phyloP scores from a whole-genome alignment of 495 filamentous ascomycete species.

The Penicillium ochrochloron region DNA sequence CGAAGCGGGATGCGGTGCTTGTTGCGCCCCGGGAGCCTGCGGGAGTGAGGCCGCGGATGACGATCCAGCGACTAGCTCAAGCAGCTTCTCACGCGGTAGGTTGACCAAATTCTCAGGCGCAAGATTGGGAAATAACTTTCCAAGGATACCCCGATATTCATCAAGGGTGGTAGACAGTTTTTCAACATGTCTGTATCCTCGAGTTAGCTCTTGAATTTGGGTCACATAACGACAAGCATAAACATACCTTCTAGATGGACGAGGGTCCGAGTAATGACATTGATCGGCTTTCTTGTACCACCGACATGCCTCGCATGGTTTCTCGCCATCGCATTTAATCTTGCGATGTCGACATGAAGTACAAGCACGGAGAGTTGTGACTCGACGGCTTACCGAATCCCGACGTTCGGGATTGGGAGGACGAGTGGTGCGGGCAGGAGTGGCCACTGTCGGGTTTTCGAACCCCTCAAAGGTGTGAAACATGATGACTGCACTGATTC shows the following conservation, averaged over 20 bases:
- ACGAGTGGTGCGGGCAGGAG: constrained; percentile 31
- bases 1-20: constrained; percentile 40
- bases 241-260: constrained; percentile 44
- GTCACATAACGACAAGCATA: background rate
- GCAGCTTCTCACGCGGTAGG: constrained; percentile 54
- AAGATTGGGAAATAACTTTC: constrained; percentile 44
- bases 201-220: background rate
- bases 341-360: constrained; percentile 54
- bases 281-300: constrained; percentile 53
- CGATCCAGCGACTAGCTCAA: constrained; percentile 43
- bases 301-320: constrained; percentile 52
- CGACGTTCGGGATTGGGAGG: constrained; percentile 39
- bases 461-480: constrained; percentile 52
- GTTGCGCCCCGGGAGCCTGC: constrained; percentile 3
- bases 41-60: constrained; percentile 13
- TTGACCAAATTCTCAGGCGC: constrained; percentile 46
- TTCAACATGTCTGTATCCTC: constrained; percentile 43
- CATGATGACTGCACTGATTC: constrained; percentile 30
- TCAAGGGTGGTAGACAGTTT: constrained; percentile 47
- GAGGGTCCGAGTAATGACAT: constrained; percentile 50
- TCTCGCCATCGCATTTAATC: constrained; percentile 54
- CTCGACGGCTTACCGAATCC: constrained; percentile 43
- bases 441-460: constrained; percentile 39
- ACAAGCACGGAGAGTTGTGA: constrained; percentile 49
- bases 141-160: constrained; percentile 43